Evolutionary conservation across 495 filamentous ascomycete genomes (phyloP), one percentile per base, ranked within the genome.

Genomic region (Rostrohypoxylon terebratum): DNA sequence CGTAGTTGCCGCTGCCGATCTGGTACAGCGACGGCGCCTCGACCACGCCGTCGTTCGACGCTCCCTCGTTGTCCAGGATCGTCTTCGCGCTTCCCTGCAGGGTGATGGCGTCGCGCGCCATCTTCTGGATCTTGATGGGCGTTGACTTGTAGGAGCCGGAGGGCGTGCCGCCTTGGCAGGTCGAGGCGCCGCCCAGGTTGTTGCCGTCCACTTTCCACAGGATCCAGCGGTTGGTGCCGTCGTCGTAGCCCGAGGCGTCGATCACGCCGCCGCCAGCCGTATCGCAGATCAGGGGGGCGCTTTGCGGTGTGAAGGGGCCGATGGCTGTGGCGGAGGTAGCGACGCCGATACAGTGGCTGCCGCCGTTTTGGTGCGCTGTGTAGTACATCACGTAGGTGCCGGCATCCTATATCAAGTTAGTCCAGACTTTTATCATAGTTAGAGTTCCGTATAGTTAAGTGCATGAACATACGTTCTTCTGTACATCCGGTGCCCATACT

Each of bases 171-270:
- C 70, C 68, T 58, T 76, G 73, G 68, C 76, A 77, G 6, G 76
- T 77, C 11, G 74, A 76, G 21, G 73, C 76, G 47, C 76, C 76
- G 2, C 76, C 76, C 31, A 87, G 73, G 66, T 77, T 84, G 73
- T 86, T 89, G 40, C 87, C 88, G 78, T 90, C 85, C 6, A 89
- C 82, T 69, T 89, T 89, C 82, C 84, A 90, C 1, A 86, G 71
- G 14, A 89, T 84, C 75, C 87, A 90, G 4, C 84, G 81, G 13
- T 80, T 78, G n/a, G 81, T 81, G 59, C 86, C 87, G 20, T 89
- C 87, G 33, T 74, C 71, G 75, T 88, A 90, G 0, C 85, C 85
- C 2, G 83, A 75, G 4, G 87, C 69, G 51, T 90, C 87, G 77
- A 90, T 89, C 1, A 85, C 81, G 20, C 87, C 87, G 20, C 87